Base-by-base conservation (phyloP, 2,329 filamentous ascomycete genomes). In the Dactylellina sp. region DNA sequence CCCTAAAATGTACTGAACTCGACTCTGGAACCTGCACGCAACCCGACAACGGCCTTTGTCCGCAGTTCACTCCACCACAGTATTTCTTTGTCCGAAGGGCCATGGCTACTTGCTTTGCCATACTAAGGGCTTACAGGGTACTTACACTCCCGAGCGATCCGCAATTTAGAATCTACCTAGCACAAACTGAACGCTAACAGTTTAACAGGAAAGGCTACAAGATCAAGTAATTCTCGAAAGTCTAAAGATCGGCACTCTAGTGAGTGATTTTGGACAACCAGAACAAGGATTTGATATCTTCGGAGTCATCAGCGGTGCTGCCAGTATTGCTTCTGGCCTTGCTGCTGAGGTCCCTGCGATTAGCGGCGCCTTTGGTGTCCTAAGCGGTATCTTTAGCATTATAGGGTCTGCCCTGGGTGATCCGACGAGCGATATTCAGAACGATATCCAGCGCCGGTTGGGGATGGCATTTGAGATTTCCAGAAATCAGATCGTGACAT, bases 321-420 rank as follows among this genome's bases (percentile, higher is more conserved):
- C 52, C 32, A 24, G 59, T 14, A 35, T 53, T 44, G 59, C 46
- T 25, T 39, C 59, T 40, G 57, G 42, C 12, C 5, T 50, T 25
- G 32, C 47, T n/a, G 42, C 32, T 2, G 20, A 12, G 18, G 7
- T 12, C 6, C 46, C 59, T 1, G 20, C 16, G 12, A 32, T 63
- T 28, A 44, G 59, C 35, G 59, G 32, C 16, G 14, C 59, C 16
- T 32, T 63, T 11, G 47, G 46, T 32, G 59, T 20, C 35, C 35
- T 63, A 25, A 53, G 46, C 22, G 59, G 59, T 18, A 39, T 53
- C 20, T 63, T 63, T 35, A 14, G 16, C 7, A 63, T 63, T 32
- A 7, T 22, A 12, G 37, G 11, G 37, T 40, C 37, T 3, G 37
- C 37, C 9, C 37, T 12, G 3, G 7, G 11, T 20, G 37, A 25